Percentiles rank a stretch among this genome's conserved stretches.
Evolutionary conservation across 179 eudicot genomes (phyloP).

Genomic region (Spinacia oleracea): DNA sequence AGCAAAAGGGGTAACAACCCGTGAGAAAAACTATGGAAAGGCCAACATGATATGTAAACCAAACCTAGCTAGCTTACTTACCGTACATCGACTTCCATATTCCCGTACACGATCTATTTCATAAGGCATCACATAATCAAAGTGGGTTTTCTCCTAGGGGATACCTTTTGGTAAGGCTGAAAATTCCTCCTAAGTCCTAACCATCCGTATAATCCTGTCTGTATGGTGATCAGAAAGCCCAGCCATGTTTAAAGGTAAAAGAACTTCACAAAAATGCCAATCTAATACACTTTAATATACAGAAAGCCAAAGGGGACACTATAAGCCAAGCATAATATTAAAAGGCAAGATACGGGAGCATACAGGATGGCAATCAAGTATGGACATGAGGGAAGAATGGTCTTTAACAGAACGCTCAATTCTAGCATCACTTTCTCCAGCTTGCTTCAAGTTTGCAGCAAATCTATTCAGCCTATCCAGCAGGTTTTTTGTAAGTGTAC

Average conservation of each 20-base stretch:
- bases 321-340: slow-evolving; percentile 9
- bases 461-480: slow-evolving; percentile 90
- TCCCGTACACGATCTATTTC: not conserved
- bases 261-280: not conserved
- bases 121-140: not conserved
- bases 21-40: slow-evolving; percentile 12
- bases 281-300: not conserved
- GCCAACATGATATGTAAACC: not conserved
- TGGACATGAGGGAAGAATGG: slow-evolving; percentile 83
- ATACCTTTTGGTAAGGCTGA: not conserved
- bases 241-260: no score
- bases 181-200: not conserved
- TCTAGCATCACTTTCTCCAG: slow-evolving; percentile 91
- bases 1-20: not conserved
- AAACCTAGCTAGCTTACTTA: not conserved
- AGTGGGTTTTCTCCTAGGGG: not conserved
- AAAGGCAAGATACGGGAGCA: slow-evolving; percentile 26
- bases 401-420: slow-evolving; percentile 96
- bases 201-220: not conserved
- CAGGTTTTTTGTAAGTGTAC: slow-evolving; percentile 87
- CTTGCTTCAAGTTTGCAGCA: slow-evolving; percentile 95
- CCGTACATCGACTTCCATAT: not conserved
- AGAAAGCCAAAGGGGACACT: not conserved
- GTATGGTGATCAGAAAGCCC: not conserved
- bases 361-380: slow-evolving; percentile 85